These are phyloP conservation scores for Paratinospora sagittata DNA, from an alignment of 164 flowering plant genomes.

Conservation along the genomic window DNA sequence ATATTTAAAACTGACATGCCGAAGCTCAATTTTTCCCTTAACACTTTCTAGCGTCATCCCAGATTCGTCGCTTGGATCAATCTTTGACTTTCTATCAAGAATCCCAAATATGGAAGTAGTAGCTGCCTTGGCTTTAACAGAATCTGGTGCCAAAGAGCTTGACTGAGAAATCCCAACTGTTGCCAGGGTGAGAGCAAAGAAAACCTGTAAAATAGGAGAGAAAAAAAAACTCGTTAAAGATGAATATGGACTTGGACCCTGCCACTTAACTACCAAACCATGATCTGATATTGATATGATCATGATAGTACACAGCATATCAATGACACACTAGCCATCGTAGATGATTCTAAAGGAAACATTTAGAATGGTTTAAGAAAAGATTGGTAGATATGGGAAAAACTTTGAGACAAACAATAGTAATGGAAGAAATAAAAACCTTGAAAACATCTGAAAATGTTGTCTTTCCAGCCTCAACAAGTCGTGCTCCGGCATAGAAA, in stretches of 20 bases:
- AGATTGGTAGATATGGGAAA: no score
- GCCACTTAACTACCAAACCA: background rate
- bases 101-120: slow-evolving; percentile 22
- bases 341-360: no score
- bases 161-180: slow-evolving; percentile 21
- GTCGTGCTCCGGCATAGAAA: slow-evolving; percentile 21
- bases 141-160: slow-evolving; percentile 23
- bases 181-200: slow-evolving; percentile 22
- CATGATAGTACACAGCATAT: no score
- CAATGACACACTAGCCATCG: no score
- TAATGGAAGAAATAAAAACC: slow-evolving; percentile 5
- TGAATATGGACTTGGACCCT: no score
- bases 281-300: background rate
- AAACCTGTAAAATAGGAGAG: slow-evolving; percentile 21
- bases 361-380: no score
- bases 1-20: slow-evolving; percentile 23
- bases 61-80: slow-evolving; percentile 17
- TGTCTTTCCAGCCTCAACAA: slow-evolving; percentile 20
- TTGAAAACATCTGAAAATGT: slow-evolving; percentile 21
- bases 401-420: no score
- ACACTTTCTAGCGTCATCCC: slow-evolving; percentile 17
- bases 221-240: no score
- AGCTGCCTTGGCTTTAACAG: slow-evolving; percentile 22
- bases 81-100: slow-evolving; percentile 24
- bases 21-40: slow-evolving; percentile 23